phyloP scores from a whole-genome alignment of 306 rosid genomes.

The Abrus precatorius region DNA sequence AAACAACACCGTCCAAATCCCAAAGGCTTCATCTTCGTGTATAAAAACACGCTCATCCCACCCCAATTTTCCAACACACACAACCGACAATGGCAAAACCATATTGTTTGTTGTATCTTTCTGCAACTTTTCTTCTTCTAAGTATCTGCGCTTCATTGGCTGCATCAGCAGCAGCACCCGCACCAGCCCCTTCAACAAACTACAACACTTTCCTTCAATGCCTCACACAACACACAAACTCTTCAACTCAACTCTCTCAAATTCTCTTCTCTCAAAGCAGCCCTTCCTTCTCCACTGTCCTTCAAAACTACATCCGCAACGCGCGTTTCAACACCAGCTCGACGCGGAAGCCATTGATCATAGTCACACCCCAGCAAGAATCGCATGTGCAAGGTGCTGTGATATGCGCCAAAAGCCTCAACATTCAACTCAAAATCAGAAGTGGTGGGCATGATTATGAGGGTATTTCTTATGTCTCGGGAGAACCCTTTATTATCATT shows the following conservation, averaged over 20 bases:
- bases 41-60: neutral
- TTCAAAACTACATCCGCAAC: conserved; percentile 54
- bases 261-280: conserved; percentile 23
- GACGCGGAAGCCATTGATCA: conserved; percentile 47
- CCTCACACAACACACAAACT: conserved; percentile 35
- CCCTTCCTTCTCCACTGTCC: conserved; percentile 47
- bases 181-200: conserved; percentile 1
- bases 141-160: neutral
- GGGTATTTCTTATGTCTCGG: conserved; percentile 49
- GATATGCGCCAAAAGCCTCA: conserved; percentile 35
- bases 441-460: conserved; percentile 63
- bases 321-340: conserved; percentile 55
- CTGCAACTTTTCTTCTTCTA: neutral
- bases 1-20: neutral
- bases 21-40: neutral
- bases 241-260: conserved; percentile 34
- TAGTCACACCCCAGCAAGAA: conserved; percentile 40
- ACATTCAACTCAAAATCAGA: conserved; percentile 45
- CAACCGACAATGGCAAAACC: conserved; percentile 47
- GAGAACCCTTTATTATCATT: conserved; percentile 46
- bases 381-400: conserved; percentile 52
- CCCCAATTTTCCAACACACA: neutral
- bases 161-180: neutral
- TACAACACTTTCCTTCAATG: conserved; percentile 31
- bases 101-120: neutral